Percentiles rank a stretch among this genome's conserved stretches.
Evolutionary conservation across 2,329 filamentous ascomycete species (phyloP).

Genomic region (Hypomyces rosellus): DNA sequence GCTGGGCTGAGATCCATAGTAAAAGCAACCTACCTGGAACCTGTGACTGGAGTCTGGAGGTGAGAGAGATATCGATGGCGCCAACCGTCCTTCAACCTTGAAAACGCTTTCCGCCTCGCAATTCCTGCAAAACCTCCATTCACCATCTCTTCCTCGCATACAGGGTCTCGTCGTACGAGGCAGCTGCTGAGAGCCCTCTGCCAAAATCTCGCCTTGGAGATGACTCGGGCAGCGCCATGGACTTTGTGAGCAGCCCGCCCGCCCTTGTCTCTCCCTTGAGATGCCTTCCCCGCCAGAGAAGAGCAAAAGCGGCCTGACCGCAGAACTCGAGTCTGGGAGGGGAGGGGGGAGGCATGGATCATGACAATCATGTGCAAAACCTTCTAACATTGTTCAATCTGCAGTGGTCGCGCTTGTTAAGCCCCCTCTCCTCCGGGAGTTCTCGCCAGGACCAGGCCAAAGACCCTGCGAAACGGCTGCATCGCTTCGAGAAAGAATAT

Average conservation of each 20-base stretch:
- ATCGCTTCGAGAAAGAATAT: conserved; percentile 63
- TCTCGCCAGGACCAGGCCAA: conserved; percentile 54
- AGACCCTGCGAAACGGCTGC: conserved; percentile 57
- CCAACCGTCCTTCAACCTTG: background rate
- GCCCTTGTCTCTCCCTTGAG: background rate
- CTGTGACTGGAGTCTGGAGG: background rate
- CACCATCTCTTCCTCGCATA: background rate
- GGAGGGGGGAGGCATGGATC: background rate
- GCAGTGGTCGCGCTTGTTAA: conserved; percentile 63
- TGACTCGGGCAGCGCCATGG: conserved; percentile 46
- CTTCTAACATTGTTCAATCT: conserved; percentile 10
- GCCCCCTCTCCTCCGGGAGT: conserved; percentile 50
- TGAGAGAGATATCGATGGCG: background rate
- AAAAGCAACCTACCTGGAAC: background rate
- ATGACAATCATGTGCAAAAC: background rate
- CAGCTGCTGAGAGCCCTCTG: conserved; percentile 1
- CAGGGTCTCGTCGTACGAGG: background rate
- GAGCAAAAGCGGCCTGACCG: background rate
- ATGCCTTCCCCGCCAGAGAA: background rate
- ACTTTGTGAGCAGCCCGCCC: conserved; percentile 42
- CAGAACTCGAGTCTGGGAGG: background rate
- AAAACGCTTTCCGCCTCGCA: background rate
- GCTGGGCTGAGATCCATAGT: background rate
- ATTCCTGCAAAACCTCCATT: background rate
- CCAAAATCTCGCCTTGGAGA: conserved; percentile 28